Evolutionary conservation across 2,329 filamentous ascomycete species (phyloP).

Genomic region (Xylaria hypoxylon): DNA sequence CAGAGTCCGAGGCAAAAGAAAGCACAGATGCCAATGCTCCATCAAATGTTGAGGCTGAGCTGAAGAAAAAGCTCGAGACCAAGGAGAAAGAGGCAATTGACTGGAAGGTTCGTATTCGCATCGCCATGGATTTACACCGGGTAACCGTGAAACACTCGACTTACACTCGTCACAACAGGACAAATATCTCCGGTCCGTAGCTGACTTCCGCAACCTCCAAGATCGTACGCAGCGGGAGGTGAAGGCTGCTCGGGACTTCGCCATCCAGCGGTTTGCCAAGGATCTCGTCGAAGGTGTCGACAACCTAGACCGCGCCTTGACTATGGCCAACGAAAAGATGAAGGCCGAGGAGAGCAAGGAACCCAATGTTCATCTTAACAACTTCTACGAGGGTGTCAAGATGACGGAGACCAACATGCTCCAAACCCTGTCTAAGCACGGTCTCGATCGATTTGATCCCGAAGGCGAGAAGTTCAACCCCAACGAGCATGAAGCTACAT

Average conservation of each 20-base stretch:
- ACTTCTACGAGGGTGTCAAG: slow-evolving; percentile 88
- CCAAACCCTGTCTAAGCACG: slow-evolving; percentile 91
- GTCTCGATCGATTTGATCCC: slow-evolving; percentile 89
- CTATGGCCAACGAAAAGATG: slow-evolving; percentile 82
- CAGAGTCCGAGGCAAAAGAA: slow-evolving; percentile 53
- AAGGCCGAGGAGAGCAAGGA: slow-evolving; percentile 53
- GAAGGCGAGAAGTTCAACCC: slow-evolving; percentile 91
- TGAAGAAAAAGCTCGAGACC: slow-evolving; percentile 75
- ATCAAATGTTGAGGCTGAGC: slow-evolving; percentile 60
- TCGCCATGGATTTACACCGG: not conserved
- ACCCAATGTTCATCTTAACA: slow-evolving; percentile 73
- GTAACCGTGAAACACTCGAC: slow-evolving; percentile 19
- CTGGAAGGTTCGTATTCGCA: slow-evolving; percentile 77
- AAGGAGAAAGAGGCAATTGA: slow-evolving; percentile 81
- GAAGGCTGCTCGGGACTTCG: slow-evolving; percentile 88
- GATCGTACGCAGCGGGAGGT: slow-evolving; percentile 93
- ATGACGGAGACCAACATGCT: slow-evolving; percentile 95
- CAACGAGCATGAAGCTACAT: slow-evolving; percentile 95
- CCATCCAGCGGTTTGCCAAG: slow-evolving; percentile 94
- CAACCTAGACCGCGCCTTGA: slow-evolving; percentile 93
- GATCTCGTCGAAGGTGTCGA: slow-evolving; percentile 96
- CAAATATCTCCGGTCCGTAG: slow-evolving; percentile 91
- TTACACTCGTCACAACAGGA: slow-evolving; percentile 69
- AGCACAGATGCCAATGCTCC: slow-evolving; percentile 47
- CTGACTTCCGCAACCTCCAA: slow-evolving; percentile 98